phyloP scores from a whole-genome alignment of 2,329 filamentous ascomycete species.

The Passalora sequoiae region DNA sequence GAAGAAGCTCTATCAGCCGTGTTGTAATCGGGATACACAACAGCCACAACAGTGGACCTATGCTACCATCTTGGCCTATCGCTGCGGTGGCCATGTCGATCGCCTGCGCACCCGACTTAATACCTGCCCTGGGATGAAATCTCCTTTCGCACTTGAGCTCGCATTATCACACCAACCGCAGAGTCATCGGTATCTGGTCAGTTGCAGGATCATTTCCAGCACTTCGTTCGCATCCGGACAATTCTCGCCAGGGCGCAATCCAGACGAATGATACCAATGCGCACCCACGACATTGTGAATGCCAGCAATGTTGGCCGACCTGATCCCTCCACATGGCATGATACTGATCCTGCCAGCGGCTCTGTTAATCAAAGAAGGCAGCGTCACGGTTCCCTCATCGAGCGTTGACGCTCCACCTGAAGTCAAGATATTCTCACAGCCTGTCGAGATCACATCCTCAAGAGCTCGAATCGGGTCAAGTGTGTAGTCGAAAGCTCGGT shows the following conservation, averaged over 20 bases:
- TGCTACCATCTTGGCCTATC: too few relatives aligned
- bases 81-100: too few relatives aligned
- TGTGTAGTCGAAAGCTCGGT: constrained; percentile 50
- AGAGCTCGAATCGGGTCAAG: constrained; percentile 30
- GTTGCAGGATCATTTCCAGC: too few relatives aligned
- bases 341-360: constrained; percentile 37
- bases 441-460: constrained; percentile 38
- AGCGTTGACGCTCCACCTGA: constrained; percentile 41
- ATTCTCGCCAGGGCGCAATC: constrained; percentile 11
- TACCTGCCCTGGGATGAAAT: too few relatives aligned
- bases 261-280: constrained; percentile 23
- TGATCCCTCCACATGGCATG: constrained; percentile 50
- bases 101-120: too few relatives aligned
- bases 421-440: constrained; percentile 47
- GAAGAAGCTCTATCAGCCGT: too few relatives aligned
- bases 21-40: too few relatives aligned
- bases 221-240: constrained; percentile 6
- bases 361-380: constrained; percentile 32
- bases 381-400: constrained; percentile 32
- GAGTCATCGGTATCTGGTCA: too few relatives aligned
- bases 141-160: too few relatives aligned
- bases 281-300: constrained; percentile 30
- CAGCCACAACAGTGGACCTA: too few relatives aligned
- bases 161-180: too few relatives aligned
- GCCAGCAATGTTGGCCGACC: constrained; percentile 39